Percentiles rank a stretch among this genome's conserved stretches.
phyloP scores from a whole-genome alignment of 805 yeast species.

The Yarrowia yakushimensis region DNA sequence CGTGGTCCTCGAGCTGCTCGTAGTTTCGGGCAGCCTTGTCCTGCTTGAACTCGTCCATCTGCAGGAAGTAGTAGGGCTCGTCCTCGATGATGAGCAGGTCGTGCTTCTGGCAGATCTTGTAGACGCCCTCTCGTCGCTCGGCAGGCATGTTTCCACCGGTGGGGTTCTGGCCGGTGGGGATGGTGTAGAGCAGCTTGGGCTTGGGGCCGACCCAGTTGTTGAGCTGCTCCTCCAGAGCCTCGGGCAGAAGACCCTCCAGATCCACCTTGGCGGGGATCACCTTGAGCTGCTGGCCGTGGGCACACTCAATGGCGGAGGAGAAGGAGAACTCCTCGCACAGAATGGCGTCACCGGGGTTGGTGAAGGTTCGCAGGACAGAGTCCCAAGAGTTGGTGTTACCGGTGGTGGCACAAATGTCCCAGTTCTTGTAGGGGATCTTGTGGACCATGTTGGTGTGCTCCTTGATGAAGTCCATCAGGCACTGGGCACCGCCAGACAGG shows the following conservation, averaged over 20 bases:
- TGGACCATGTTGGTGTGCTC: slow-evolving; percentile 57
- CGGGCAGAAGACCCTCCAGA: slow-evolving; percentile 72
- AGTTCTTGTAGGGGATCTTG: slow-evolving; percentile 54
- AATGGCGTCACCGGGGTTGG: slow-evolving; percentile 75
- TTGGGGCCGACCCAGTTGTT: slow-evolving; percentile 65
- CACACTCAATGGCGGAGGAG: slow-evolving; percentile 80
- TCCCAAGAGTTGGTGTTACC: slow-evolving; percentile 95
- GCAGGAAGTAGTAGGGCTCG: slow-evolving; percentile 96
- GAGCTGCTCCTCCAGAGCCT: slow-evolving; percentile 56
- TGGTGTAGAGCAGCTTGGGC: slow-evolving; percentile 85
- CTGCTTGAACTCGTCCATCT: slow-evolving; percentile 74
- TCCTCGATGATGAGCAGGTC: slow-evolving; percentile 88
- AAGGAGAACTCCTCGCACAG: slow-evolving; percentile 80
- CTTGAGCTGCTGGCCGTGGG: slow-evolving; percentile 64
- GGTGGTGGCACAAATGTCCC: slow-evolving; percentile 67
- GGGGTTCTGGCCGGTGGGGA: slow-evolving; percentile 97
- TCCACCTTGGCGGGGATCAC: slow-evolving; percentile 78
- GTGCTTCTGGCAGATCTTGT: slow-evolving; percentile 74
- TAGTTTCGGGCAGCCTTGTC: slow-evolving; percentile 36
- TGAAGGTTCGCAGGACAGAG: slow-evolving; percentile 70
- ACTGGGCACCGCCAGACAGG: slow-evolving; percentile 73
- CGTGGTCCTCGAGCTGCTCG: slow-evolving; percentile 42
- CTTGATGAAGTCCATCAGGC: slow-evolving; percentile 59
- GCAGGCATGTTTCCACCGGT: slow-evolving; percentile 80
- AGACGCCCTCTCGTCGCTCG: slow-evolving; percentile 75